phyloP scores from a whole-genome alignment of 805 yeast genomes.

The Brettanomyces sp. region DNA sequence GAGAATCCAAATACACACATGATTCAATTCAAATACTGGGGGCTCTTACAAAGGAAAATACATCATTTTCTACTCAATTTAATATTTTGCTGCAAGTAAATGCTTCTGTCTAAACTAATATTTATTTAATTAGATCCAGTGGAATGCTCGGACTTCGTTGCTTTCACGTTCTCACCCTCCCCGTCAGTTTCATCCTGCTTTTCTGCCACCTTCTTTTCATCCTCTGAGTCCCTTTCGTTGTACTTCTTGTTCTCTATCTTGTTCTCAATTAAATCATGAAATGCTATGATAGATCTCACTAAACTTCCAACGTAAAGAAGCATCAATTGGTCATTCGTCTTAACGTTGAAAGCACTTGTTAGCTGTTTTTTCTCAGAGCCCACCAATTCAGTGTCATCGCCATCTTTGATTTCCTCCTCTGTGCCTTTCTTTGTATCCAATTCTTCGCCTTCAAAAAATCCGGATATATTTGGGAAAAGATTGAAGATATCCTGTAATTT shows the following conservation, averaged over 20 bases:
- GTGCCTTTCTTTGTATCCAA: neutral
- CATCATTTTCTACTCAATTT: too few species aligned
- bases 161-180: neutral
- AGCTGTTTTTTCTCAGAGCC: constrained; percentile 24
- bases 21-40: too few species aligned
- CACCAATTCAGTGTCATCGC: neutral
- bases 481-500: constrained; percentile 93
- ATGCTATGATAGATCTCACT: constrained; percentile 90
- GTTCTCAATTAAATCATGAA: constrained; percentile 94
- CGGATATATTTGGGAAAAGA: constrained; percentile 64
- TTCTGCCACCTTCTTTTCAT: constrained; percentile 16
- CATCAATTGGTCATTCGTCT: constrained; percentile 96
- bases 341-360: constrained; percentile 75
- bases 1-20: too few species aligned
- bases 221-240: constrained; percentile 28
- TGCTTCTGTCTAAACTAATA: too few species aligned
- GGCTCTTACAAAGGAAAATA: too few species aligned
- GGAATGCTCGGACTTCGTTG: neutral
- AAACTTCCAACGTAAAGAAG: constrained; percentile 79
- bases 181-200: constrained; percentile 2
- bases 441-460: constrained; percentile 24
- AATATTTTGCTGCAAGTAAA: too few species aligned
- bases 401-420: neutral
- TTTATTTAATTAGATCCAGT: too few species aligned
- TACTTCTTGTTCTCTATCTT: constrained; percentile 70